These are phyloP conservation scores for Galeopsis tetrahit DNA, from an alignment of 257 asterid species.

Conservation along the genomic window DNA sequence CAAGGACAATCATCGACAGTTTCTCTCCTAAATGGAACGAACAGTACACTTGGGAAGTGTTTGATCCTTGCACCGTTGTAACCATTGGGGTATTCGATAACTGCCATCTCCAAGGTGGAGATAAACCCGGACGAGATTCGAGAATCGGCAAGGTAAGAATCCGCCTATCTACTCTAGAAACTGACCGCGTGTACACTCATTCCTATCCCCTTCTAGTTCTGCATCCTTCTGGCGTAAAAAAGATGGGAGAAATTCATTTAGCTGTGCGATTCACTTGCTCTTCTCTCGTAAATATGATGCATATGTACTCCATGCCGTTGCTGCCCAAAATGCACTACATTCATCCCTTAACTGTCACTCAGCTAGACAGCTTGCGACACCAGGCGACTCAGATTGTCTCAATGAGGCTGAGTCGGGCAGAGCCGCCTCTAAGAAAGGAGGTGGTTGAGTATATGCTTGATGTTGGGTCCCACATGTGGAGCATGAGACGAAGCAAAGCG, in stretches of 20 bases:
- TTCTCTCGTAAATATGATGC: conserved; percentile 67
- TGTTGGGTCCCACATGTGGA: conserved; percentile 79
- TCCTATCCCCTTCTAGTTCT: conserved; percentile 70
- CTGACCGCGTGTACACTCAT: conserved; percentile 70
- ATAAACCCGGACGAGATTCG: conserved; percentile 62
- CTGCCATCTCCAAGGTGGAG: conserved; percentile 64
- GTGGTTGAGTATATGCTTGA: conserved; percentile 81
- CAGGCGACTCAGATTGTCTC: conserved; percentile 77
- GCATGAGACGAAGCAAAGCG: conserved; percentile 81
- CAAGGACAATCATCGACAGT: conserved; percentile 71
- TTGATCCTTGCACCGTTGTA: conserved; percentile 73
- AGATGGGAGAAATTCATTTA: conserved; percentile 81
- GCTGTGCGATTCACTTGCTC: conserved; percentile 75
- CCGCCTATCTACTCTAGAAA: conserved; percentile 74
- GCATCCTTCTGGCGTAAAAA: conserved; percentile 71
- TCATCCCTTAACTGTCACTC: conserved; percentile 62
- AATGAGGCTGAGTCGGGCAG: conserved; percentile 66
- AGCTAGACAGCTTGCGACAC: conserved; percentile 70
- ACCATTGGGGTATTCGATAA: conserved; percentile 78
- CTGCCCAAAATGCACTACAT: conserved; percentile 80
- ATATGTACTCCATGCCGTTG: conserved; percentile 64
- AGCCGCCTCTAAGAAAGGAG: conserved; percentile 81
- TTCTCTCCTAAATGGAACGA: conserved; percentile 78
- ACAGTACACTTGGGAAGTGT: conserved; percentile 85
- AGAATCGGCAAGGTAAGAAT: conserved; percentile 77